Evolutionary conservation across 129 eudicot species (phyloP), one percentile per base, ranked within the genome.

Genomic region (Apium graveolens): DNA sequence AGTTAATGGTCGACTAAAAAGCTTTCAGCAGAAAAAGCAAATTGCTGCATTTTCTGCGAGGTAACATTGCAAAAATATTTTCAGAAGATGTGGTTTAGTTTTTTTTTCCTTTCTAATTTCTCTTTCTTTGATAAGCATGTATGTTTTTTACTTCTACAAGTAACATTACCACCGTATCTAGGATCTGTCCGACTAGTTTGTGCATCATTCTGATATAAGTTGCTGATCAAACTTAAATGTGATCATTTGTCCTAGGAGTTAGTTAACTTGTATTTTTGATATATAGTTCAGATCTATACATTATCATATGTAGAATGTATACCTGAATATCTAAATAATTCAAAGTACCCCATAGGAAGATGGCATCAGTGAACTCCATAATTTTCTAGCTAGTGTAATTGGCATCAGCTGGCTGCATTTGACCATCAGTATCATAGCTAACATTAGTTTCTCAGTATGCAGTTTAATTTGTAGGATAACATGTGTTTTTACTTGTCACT

Each of bases 1-100:
- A 45, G 95, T 92, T 70, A 90, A 90, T 77, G 99, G 99, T 31
- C 97, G 88, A 82, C 77, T 96, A 74, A 92, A 84, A 91, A 92
- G 87, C 76, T 87, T 82, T 60, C 90, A 84, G 85, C 90, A 87
- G 34, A 92, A 89, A 44, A 87, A 82, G 76, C 90, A 92, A 66
- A 69, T 96, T 79, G 83, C 81, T 80, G 96, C 85, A 5, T 96
- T 88, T 76, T 87, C 96, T 81, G 92, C 86, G 79, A 83, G 99
- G 99, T 96, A 80, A 42, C 13, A 20, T 27, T 68, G 60, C 53
- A 39, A 77, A 38, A 11, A 6, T 17, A 18, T 57, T 13, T 18
- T 4, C 11, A 31, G 35, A 21, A 21, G 35, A 38, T 74, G 62
- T 53, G 62, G 14, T 21, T 32, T 1, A 3, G 1, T 38, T 29